Conservation (phyloP, 2,329 filamentous ascomycete species). For the Grosmannia huntii region DNA sequence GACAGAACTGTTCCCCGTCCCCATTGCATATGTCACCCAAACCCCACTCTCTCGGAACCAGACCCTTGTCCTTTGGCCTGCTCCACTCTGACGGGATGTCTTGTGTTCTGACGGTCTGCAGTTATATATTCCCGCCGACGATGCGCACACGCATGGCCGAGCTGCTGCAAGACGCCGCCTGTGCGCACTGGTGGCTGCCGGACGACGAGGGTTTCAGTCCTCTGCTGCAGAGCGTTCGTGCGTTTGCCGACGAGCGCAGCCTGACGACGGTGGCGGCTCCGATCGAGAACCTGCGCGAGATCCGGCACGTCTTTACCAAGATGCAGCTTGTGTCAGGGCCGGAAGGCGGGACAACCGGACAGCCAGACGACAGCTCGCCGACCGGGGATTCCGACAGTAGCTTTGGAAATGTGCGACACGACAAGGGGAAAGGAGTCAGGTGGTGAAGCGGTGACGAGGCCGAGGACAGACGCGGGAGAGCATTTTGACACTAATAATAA, state of each 20-base stretch:
- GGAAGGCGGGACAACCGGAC: neutral
- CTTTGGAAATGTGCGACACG: neutral
- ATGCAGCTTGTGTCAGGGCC: conserved; percentile 32
- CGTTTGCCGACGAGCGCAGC: conserved; percentile 69
- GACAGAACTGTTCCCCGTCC: neutral
- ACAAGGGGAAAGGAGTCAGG: neutral
- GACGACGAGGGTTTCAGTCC: conserved; percentile 63
- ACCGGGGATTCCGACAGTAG: neutral
- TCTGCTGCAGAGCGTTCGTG: conserved; percentile 63
- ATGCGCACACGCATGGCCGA: conserved; percentile 66
- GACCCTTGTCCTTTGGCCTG: no score
- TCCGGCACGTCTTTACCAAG: conserved; percentile 59
- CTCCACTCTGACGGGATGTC: neutral
- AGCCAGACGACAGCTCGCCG: neutral
- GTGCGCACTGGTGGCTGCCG: conserved; percentile 81
- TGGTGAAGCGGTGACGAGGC: neutral
- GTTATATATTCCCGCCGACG: conserved; percentile 69
- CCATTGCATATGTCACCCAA: no score
- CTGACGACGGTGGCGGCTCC: conserved; percentile 43
- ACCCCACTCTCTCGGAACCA: no score
- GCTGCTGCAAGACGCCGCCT: conserved; percentile 57
- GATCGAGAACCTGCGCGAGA: conserved; percentile 56
- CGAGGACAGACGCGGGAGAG: neutral
- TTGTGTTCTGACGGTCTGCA: conserved; percentile 23
- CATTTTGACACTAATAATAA: neutral